phyloP scores from a whole-genome alignment of 345 rosid species.

The Laguncularia racemosa region DNA sequence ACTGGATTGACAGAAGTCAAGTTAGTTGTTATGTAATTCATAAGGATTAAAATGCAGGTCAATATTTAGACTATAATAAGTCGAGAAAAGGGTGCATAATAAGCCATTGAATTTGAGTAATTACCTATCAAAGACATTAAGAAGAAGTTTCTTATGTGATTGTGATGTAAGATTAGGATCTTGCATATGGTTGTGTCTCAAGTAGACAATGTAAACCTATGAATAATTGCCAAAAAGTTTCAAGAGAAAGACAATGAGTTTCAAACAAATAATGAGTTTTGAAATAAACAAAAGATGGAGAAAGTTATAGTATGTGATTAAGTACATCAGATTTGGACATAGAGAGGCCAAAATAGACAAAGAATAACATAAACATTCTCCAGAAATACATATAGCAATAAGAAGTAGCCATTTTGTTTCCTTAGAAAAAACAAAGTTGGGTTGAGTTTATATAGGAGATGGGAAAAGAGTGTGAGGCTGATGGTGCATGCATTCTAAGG shows the following conservation, averaged over 20 bases:
- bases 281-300: conserved; percentile 1
- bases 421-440: conserved; percentile 13
- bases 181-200: conserved; percentile 34
- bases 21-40: neutral
- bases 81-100: neutral
- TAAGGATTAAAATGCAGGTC: no score
- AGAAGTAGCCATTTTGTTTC: conserved; percentile 25
- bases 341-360: conserved; percentile 20
- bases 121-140: conserved; percentile 47
- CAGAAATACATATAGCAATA: conserved; percentile 15
- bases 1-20: conserved; percentile 11
- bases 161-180: conserved; percentile 28
- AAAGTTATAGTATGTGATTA: neutral
- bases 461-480: conserved; percentile 4
- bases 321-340: conserved; percentile 23
- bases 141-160: conserved; percentile 46
- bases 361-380: conserved; percentile 28
- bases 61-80: neutral
- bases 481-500: conserved; percentile 27
- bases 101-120: neutral
- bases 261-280: conserved; percentile 1
- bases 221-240: conserved; percentile 1
- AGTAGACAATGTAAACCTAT: conserved; percentile 66
- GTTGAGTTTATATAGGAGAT: conserved; percentile 29
- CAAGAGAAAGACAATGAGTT: neutral